Conservation (phyloP, 352 stramenopile species). For the Ophiocytium majus region DNA sequence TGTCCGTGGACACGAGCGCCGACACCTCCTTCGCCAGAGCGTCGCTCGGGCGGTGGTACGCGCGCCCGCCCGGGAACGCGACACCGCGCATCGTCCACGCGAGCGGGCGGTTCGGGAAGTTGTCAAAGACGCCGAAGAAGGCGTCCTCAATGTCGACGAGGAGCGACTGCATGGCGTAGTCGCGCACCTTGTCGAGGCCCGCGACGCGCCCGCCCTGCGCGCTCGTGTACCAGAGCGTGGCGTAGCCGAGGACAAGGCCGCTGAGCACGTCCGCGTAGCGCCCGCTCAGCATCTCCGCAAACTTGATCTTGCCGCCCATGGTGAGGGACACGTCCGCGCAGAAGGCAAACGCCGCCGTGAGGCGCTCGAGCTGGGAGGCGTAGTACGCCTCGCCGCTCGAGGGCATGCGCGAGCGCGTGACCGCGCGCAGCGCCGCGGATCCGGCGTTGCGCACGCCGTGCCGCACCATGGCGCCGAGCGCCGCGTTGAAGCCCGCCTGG, state of each 20-base stretch:
- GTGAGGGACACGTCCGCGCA: slow-evolving; percentile 90
- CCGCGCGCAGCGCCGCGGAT: slow-evolving; percentile 76
- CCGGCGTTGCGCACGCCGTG: slow-evolving; percentile 87
- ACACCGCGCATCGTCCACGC: slow-evolving; percentile 86
- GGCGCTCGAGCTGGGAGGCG: slow-evolving; percentile 88
- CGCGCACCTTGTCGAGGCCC: slow-evolving; percentile 88
- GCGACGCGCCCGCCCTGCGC: slow-evolving; percentile 78
- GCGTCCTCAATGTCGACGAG: slow-evolving; percentile 88
- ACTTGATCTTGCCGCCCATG: slow-evolving; percentile 95
- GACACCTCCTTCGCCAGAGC: slow-evolving; percentile 76
- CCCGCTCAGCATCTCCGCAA: slow-evolving; percentile 95
- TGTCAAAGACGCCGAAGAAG: slow-evolving; percentile 88
- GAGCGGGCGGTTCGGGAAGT: slow-evolving; percentile 89
- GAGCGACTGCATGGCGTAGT: slow-evolving; percentile 75
- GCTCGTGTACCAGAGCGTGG: slow-evolving; percentile 92
- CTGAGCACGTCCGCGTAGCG: slow-evolving; percentile 93
- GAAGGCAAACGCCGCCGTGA: slow-evolving; percentile 94
- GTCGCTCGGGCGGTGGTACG: slow-evolving; percentile 84
- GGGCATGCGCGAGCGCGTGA: slow-evolving; percentile 77
- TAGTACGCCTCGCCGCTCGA: slow-evolving; percentile 76
- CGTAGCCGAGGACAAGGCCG: slow-evolving; percentile 94
- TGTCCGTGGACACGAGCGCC: slow-evolving; percentile 67
- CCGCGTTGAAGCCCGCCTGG: slow-evolving; percentile 76
- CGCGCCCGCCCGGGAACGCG: slow-evolving; percentile 89
- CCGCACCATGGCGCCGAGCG: slow-evolving; percentile 87